These are phyloP conservation scores for Amaranthus tricolor DNA, from an alignment of 179 eudicot genomes.

Conservation along the genomic window DNA sequence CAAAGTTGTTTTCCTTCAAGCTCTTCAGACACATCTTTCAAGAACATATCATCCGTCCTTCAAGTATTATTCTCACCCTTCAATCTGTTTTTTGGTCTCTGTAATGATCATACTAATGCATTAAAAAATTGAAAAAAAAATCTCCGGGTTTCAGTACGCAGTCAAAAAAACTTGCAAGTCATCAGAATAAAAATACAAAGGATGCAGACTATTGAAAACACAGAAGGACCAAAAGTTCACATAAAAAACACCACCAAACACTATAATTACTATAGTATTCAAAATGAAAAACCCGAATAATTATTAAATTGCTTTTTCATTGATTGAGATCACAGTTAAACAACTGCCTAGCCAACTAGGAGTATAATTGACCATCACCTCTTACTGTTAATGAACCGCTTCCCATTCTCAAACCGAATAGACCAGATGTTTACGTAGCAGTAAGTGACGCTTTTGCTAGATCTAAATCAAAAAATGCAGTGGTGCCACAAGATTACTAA, in stretches of 20 bases:
- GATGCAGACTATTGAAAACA: neutral
- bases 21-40: neutral
- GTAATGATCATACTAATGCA: slow-evolving; percentile 5
- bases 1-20: neutral
- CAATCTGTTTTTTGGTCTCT: slow-evolving; percentile 11
- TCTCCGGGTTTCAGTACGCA: neutral
- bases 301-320: neutral
- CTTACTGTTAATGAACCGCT: no score
- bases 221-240: neutral
- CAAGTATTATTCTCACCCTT: slow-evolving; percentile 1
- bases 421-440: no score
- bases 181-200: neutral
- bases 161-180: neutral
- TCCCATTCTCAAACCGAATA: no score
- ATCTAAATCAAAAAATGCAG: no score
- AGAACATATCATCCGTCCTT: neutral
- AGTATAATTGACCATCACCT: no score
- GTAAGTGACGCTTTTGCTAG: no score
- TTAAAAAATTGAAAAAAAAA: neutral
- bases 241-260: neutral
- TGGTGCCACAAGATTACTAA: no score
- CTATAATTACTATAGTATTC: neutral
- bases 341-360: neutral
- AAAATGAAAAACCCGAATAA: neutral
- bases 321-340: neutral